phyloP scores from a whole-genome alignment of 805 yeast genomes.

The Metschnikowia continentalis region DNA sequence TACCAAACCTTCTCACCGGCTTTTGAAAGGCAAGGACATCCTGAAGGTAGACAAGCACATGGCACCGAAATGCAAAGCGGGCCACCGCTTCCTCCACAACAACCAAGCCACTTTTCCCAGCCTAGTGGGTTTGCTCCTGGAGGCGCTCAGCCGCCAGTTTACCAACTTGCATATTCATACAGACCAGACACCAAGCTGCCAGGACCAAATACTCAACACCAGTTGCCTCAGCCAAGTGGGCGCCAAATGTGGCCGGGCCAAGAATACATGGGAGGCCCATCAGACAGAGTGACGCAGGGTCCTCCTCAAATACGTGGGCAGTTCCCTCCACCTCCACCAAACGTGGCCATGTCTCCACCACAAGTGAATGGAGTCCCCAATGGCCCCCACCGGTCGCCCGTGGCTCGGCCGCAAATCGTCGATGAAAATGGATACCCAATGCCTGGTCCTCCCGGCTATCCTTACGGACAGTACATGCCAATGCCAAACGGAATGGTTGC shows the following conservation, averaged over 20 bases:
- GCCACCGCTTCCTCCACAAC: constrained; percentile 9
- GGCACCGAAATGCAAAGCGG: constrained; percentile 1
- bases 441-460: constrained; percentile 31
- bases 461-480: constrained; percentile 36
- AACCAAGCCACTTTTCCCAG: constrained; percentile 7
- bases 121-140: constrained; percentile 1
- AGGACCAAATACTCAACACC: constrained; percentile 17
- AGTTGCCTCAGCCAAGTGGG: constrained; percentile 24
- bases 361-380: constrained; percentile 4
- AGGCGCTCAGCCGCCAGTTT: constrained; percentile 7
- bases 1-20: constrained; percentile 6
- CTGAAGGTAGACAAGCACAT: constrained; percentile 3
- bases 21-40: constrained; percentile 1
- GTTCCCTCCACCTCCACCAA: constrained; percentile 13
- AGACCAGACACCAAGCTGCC: constrained; percentile 19
- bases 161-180: constrained; percentile 9
- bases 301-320: constrained; percentile 15
- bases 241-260: constrained; percentile 23
- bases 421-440: constrained; percentile 15
- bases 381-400: constrained; percentile 17
- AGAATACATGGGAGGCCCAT: constrained; percentile 17
- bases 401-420: constrained; percentile 11
- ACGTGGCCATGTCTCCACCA: constrained; percentile 17
- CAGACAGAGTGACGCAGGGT: constrained; percentile 18
- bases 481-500: constrained; percentile 30